phyloP scores from a whole-genome alignment of 179 eudicot species.

The Carnegiea gigantea region DNA sequence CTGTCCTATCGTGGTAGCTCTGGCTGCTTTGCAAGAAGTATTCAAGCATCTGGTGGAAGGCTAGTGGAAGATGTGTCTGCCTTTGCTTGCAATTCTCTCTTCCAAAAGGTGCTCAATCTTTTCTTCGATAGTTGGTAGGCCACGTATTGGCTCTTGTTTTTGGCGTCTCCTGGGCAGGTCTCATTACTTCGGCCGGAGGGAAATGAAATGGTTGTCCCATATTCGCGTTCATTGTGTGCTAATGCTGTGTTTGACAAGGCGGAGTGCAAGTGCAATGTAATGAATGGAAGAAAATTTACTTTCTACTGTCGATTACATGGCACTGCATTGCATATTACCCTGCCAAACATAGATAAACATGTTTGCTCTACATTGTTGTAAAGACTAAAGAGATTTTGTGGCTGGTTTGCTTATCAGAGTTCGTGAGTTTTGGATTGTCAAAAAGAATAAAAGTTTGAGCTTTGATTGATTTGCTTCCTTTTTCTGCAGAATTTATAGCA shows the following conservation, averaged over 20 bases:
- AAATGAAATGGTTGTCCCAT: not conserved
- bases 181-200: not conserved
- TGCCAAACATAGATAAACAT: not conserved
- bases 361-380: conserved; percentile 1
- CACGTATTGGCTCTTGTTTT: not conserved
- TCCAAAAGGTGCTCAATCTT: conserved; percentile 11
- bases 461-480: not conserved
- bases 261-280: not conserved
- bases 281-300: not conserved
- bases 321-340: not conserved
- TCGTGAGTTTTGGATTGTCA: not conserved
- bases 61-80: conserved; percentile 37
- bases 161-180: not conserved
- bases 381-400: not conserved
- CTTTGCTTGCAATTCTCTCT: conserved; percentile 8
- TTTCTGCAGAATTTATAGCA: not conserved
- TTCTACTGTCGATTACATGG: conserved; percentile 5
- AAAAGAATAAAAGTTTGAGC: not conserved
- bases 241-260: not conserved
- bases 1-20: conserved; percentile 34
- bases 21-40: conserved; percentile 53
- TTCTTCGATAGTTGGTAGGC: conserved; percentile 9
- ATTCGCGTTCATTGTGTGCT: not conserved
- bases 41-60: conserved; percentile 43
- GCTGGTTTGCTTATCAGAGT: not conserved